These are phyloP conservation scores for Platanthera zijinensis DNA, from an alignment of 106 monocot species.

Conservation along the genomic window DNA sequence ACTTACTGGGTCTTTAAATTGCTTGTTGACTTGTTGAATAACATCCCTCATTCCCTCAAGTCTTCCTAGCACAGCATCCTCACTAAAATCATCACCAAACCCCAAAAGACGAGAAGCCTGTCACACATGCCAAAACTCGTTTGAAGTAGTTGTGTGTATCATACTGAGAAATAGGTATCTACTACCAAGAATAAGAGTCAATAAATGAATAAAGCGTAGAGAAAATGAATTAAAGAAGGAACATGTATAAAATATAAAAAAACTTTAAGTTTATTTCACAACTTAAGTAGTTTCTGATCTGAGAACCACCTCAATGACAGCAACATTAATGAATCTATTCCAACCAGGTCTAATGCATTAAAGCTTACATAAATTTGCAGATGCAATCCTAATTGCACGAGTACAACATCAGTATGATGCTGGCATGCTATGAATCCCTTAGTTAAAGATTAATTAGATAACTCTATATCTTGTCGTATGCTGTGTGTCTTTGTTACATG, in stretches of 20 bases:
- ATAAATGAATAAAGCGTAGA: background rate
- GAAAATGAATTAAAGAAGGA: background rate
- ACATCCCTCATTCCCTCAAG: constrained; percentile 96
- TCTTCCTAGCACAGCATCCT: constrained; percentile 80
- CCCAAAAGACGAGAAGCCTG: constrained; percentile 77
- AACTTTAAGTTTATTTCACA: background rate
- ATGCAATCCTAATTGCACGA: no score
- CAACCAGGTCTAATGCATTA: background rate
- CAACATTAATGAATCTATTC: constrained; percentile 1
- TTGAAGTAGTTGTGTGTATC: background rate
- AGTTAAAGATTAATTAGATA: no score
- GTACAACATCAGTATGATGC: no score
- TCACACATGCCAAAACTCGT: background rate
- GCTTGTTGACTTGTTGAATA: constrained; percentile 93
- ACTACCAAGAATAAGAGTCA: background rate
- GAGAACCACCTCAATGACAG: background rate
- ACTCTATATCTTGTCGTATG: no score
- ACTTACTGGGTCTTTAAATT: constrained; percentile 88
- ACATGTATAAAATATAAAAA: background rate
- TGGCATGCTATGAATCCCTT: no score
- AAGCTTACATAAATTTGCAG: no score
- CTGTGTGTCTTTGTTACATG: no score
- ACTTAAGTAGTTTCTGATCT: background rate
- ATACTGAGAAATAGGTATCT: background rate
- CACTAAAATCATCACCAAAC: constrained; percentile 79